A percentile compares a stretch with the other conserved stretches of the same genome.
phyloP scores from a whole-genome alignment of 2,329 filamentous ascomycete genomes.

The Cladosporium phlei region DNA sequence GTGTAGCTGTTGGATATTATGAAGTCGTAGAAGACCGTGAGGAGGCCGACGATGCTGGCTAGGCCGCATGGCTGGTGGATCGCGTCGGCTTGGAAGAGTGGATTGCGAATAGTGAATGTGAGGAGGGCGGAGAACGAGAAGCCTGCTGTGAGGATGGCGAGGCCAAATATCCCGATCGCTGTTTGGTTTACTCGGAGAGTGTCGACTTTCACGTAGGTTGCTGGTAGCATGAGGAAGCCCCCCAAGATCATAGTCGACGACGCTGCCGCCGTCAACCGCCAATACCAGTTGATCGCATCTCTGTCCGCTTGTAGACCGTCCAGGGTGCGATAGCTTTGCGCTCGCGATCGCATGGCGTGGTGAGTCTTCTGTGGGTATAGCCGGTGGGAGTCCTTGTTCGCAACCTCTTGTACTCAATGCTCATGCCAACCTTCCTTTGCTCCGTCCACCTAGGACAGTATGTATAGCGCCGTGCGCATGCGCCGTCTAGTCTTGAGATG shows the following conservation, averaged over 20 bases:
- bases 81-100: conserved; percentile 44
- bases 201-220: conserved; percentile 40
- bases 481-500: conserved; percentile 1
- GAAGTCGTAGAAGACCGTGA: conserved; percentile 47
- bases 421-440: conserved; percentile 8
- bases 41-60: conserved; percentile 43
- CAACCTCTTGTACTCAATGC: background rate
- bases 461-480: background rate
- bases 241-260: conserved; percentile 46
- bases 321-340: conserved; percentile 27
- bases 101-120: conserved; percentile 43
- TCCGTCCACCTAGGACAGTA: background rate
- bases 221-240: conserved; percentile 47
- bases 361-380: conserved; percentile 5
- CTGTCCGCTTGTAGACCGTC: conserved; percentile 22
- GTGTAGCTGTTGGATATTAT: conserved; percentile 36
- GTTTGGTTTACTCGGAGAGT: conserved; percentile 38
- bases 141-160: conserved; percentile 44
- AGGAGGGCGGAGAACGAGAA: conserved; percentile 46
- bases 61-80: conserved; percentile 44
- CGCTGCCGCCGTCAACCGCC: conserved; percentile 40
- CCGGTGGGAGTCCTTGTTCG: conserved; percentile 3
- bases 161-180: conserved; percentile 42
- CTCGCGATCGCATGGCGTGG: conserved; percentile 22
- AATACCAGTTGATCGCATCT: conserved; percentile 41